Evolutionary conservation across 805 yeast species (phyloP).

Genomic region (Candida corydali): DNA sequence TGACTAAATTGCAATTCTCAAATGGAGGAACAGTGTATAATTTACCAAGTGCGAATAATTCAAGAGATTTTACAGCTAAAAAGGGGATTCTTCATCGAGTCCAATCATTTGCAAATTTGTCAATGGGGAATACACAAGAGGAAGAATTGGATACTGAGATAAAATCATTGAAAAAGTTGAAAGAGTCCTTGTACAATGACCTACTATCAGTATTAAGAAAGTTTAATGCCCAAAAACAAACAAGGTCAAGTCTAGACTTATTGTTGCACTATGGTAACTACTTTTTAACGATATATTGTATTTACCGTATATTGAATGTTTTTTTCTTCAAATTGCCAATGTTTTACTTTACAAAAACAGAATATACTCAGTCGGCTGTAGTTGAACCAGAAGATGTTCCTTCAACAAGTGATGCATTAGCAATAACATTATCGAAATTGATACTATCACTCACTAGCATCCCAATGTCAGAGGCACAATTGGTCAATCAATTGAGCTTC

Average conservation of each 20-base stretch:
- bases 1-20: conserved; percentile 16
- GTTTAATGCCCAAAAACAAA: conserved; percentile 14
- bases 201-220: conserved; percentile 17
- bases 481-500: conserved; percentile 45
- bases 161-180: conserved; percentile 29
- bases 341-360: conserved; percentile 10
- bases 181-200: conserved; percentile 27
- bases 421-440: conserved; percentile 44
- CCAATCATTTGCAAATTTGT: conserved; percentile 37
- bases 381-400: conserved; percentile 7
- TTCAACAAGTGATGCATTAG: conserved; percentile 39
- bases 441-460: conserved; percentile 22
- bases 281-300: conserved; percentile 44
- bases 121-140: conserved; percentile 21
- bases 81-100: conserved; percentile 31
- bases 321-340: conserved; percentile 38
- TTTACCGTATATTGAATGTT: conserved; percentile 44
- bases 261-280: conserved; percentile 16
- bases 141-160: conserved; percentile 38
- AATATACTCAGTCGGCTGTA: neutral
- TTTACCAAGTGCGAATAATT: conserved; percentile 12
- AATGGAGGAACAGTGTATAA: conserved; percentile 26
- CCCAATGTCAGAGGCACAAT: conserved; percentile 33
- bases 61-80: conserved; percentile 9
- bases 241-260: conserved; percentile 4